Evolutionary conservation across 2,329 filamentous ascomycete genomes (phyloP).

Genomic region (Cladosporium sp.): DNA sequence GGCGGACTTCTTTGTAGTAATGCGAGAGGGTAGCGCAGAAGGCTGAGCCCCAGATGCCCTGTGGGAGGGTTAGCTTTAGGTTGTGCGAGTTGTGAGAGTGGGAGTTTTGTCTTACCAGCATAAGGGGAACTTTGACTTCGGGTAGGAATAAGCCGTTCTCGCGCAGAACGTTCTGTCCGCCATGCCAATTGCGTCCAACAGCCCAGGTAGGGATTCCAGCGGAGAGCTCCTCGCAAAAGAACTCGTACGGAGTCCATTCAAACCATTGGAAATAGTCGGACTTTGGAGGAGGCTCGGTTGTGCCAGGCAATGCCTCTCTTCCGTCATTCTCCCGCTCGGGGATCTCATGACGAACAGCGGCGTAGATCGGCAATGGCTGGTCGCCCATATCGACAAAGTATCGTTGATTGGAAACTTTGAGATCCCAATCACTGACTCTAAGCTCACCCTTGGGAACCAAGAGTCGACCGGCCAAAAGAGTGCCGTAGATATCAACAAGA

Average conservation of each 20-base stretch:
- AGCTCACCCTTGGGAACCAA: constrained; percentile 83
- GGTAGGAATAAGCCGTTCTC: constrained; percentile 67
- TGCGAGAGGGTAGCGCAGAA: constrained; percentile 95
- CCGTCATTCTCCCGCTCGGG: constrained; percentile 49
- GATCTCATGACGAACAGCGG: constrained; percentile 91
- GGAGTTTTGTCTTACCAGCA: constrained; percentile 55
- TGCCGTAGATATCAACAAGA: constrained; percentile 86
- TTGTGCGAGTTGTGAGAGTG: background rate
- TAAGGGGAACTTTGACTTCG: constrained; percentile 74
- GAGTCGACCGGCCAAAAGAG: constrained; percentile 76
- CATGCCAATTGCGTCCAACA: constrained; percentile 74
- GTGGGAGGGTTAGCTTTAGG: background rate
- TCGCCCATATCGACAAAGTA: constrained; percentile 70
- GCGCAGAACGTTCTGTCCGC: constrained; percentile 61
- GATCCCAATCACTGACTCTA: constrained; percentile 68
- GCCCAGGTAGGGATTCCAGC: constrained; percentile 96
- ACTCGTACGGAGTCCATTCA: constrained; percentile 89
- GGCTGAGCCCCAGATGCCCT: constrained; percentile 88
- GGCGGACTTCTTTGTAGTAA: constrained; percentile 92
- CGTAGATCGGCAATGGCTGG: constrained; percentile 89
- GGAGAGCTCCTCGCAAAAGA: constrained; percentile 87
- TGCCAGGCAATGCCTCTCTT: constrained; percentile 14
- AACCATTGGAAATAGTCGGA: constrained; percentile 94
- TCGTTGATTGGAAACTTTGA: constrained; percentile 87
- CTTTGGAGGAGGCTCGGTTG: constrained; percentile 51